These are phyloP conservation scores for Xylaria grammica DNA, from an alignment of 495 filamentous ascomycete species.

Conservation along the genomic window DNA sequence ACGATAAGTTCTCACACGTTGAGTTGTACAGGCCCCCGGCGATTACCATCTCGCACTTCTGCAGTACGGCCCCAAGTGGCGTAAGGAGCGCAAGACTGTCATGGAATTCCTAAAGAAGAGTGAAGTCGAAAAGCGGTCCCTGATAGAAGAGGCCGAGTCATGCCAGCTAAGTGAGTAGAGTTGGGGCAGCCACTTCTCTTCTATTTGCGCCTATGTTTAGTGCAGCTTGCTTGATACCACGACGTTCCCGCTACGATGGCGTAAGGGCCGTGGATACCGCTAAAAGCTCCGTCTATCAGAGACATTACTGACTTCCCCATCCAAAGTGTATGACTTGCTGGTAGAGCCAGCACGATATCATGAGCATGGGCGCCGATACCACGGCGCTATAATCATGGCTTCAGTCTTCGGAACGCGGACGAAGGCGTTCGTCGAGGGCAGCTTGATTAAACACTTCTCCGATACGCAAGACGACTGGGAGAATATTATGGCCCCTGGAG, in stretches of 20 bases:
- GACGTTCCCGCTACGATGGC: neutral
- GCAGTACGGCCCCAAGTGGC: slow-evolving; percentile 40
- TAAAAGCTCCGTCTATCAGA: neutral
- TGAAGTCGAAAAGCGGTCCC: slow-evolving; percentile 28
- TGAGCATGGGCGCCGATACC: slow-evolving; percentile 32
- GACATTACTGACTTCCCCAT: neutral
- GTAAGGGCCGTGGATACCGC: too few relatives aligned
- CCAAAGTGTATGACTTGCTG: slow-evolving; percentile 27
- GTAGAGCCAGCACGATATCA: slow-evolving; percentile 21
- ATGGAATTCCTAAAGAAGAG: slow-evolving; percentile 40
- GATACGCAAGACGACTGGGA: slow-evolving; percentile 25
- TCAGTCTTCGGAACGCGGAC: slow-evolving; percentile 26
- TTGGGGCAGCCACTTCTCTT: neutral
- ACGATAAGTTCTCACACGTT: too few relatives aligned
- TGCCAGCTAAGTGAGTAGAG: slow-evolving; percentile 20
- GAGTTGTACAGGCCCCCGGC: slow-evolving; percentile 23
- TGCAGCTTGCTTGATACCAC: neutral
- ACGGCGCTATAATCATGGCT: slow-evolving; percentile 31
- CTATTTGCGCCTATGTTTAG: neutral
- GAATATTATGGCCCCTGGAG: slow-evolving; percentile 48
- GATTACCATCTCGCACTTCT: slow-evolving; percentile 52
- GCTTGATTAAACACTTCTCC: slow-evolving; percentile 22
- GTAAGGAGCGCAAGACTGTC: slow-evolving; percentile 31
- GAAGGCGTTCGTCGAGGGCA: slow-evolving; percentile 3
- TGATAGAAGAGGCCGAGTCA: slow-evolving; percentile 37